phyloP scores from a whole-genome alignment of 495 filamentous ascomycete genomes.

The Rhizodiscina lignyota region DNA sequence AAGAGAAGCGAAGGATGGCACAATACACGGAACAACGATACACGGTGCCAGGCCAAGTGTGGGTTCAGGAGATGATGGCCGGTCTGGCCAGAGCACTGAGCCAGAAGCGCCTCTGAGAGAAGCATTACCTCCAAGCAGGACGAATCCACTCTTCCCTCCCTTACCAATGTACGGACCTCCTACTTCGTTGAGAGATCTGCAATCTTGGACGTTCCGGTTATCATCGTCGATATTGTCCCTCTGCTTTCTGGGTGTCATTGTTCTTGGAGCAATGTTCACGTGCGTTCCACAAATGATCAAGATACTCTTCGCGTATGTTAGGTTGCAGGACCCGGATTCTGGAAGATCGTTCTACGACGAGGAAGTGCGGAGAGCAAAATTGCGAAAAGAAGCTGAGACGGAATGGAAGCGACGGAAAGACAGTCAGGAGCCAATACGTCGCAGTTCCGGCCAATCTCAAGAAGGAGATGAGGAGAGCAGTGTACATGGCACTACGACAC shows the following conservation, averaged over 20 bases:
- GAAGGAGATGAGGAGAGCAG: constrained; percentile 4
- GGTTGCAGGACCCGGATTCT: constrained; percentile 36
- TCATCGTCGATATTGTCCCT: constrained; percentile 62
- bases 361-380: constrained; percentile 39
- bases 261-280: constrained; percentile 52
- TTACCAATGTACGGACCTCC: constrained; percentile 72
- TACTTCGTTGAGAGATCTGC: constrained; percentile 41
- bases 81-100: not conserved
- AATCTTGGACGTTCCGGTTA: constrained; percentile 41
- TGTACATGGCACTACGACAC: not conserved
- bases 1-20: constrained; percentile 16
- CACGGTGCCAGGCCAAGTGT: not conserved
- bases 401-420: constrained; percentile 39
- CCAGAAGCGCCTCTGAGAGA: constrained; percentile 19
- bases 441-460: no score
- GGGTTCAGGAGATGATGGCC: not conserved
- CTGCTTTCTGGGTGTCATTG: constrained; percentile 56
- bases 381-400: constrained; percentile 36
- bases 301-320: constrained; percentile 30
- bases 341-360: constrained; percentile 52
- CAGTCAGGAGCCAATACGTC: no score
- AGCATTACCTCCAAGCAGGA: constrained; percentile 39
- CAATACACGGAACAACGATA: constrained; percentile 9
- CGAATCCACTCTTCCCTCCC: constrained; percentile 77
- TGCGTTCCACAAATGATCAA: constrained; percentile 34